Evolutionary conservation across 2,329 filamentous ascomycete species (phyloP).

Genomic region (Colletotrichum lindemuthianum): DNA sequence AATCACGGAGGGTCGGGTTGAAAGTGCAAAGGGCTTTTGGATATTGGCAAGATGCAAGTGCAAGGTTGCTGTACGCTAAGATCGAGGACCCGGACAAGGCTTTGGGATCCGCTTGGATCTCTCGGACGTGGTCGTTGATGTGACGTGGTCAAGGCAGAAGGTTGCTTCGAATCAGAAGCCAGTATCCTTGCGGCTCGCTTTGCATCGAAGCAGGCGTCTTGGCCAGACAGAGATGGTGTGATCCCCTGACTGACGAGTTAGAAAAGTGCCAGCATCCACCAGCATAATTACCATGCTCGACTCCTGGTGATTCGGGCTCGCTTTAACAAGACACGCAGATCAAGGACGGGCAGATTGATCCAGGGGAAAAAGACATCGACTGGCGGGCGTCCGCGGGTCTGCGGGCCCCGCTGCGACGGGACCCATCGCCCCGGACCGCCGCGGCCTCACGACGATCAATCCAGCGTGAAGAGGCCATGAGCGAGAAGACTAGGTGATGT

Average conservation of each 20-base stretch:
- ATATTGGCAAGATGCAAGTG: not conserved
- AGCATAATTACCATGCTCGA: no score
- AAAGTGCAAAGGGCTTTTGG: constrained; percentile 4
- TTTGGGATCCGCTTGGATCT: constrained; percentile 32
- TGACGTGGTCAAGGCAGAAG: constrained; percentile 27
- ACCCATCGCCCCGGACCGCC: not conserved
- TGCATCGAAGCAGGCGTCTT: not conserved
- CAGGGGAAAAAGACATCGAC: not conserved
- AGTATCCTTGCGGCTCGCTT: not conserved
- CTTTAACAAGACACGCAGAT: not conserved
- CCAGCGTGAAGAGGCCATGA: no score
- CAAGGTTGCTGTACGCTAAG: constrained; percentile 27
- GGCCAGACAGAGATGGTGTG: no score
- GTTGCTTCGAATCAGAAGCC: not conserved
- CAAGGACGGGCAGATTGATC: not conserved
- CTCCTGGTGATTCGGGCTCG: not conserved
- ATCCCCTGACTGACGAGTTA: no score
- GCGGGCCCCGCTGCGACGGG: constrained; percentile 17
- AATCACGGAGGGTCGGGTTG: not conserved
- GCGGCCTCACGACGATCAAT: no score
- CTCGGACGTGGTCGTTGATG: constrained; percentile 22
- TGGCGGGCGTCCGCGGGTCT: constrained; percentile 27
- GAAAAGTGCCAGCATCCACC: no score
- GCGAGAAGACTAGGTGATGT: no score
- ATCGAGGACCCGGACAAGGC: constrained; percentile 15